Evolutionary conservation across 2,329 filamentous ascomycete genomes (phyloP), one percentile per base, ranked within the genome.

Genomic region (Diaporthe batatas): DNA sequence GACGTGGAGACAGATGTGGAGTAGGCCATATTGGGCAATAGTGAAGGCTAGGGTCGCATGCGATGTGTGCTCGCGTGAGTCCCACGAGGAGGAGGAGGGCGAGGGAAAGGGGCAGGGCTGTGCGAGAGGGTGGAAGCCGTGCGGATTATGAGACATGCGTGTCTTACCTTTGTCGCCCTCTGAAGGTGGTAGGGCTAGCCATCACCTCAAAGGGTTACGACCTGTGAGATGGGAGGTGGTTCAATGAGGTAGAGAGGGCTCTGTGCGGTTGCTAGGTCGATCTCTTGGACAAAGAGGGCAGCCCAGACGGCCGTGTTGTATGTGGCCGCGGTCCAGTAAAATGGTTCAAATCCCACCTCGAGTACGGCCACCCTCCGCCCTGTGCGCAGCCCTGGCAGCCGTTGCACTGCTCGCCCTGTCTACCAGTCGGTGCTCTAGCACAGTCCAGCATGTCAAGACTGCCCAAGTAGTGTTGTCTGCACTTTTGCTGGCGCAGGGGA

Each of bases 141-240:
- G 44, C 57, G 55, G 21, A 10, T 62, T 62, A 44, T 42, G 47
- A 70, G 55, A 70, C 57, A 18, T 54, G 55, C 29, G 25, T 44
- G 57, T 70, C 68, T 62, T 62, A 70, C 68, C 68, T 70, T 62
- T 70, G 68, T 62, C 23, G 55, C 55, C 68, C 47, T 54, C 68
- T 54, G n/a, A 32, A 12, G 29, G 11, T 47, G 34, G 68, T 47
- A 44, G 68, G 58, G 32, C 32, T 53, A 32, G 57, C 68, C 68
- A 70, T 70, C 21, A 11, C 39, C 36, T 62, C 34, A 62, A 62
- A 49, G 55, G 53, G 44, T 25, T 36, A 29, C 68, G 51, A 49
- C 32, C 25, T 39, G 44, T 51, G 54, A n/a, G 25, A 1, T 16
- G 44, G 21, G 18, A 29, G 29, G 3, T 62, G 53, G 32, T 49